Conservation (phyloP, 2,329 filamentous ascomycete genomes). For the Neofusicoccum umdonicola region DNA sequence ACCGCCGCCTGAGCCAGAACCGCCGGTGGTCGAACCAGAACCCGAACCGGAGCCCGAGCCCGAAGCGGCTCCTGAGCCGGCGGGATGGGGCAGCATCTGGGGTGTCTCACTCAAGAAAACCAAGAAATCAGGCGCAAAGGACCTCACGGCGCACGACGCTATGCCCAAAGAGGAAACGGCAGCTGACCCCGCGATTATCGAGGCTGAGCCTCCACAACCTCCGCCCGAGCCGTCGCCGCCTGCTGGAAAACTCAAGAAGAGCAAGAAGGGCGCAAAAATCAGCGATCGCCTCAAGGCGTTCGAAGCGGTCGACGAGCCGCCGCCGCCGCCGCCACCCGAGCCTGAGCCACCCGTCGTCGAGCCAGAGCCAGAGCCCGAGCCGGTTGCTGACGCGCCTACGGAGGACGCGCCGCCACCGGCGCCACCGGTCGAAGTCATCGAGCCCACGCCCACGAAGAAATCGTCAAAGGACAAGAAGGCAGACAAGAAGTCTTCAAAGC, state of each 20-base stretch:
- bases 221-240: conserved; percentile 7
- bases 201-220: conserved; percentile 22
- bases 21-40: background rate
- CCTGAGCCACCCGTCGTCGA: conserved; percentile 25
- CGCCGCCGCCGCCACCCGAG: background rate
- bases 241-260: conserved; percentile 21
- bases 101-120: conserved; percentile 45
- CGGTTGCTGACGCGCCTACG: conserved; percentile 1
- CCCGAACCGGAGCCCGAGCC: conserved; percentile 29
- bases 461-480: conserved; percentile 21
- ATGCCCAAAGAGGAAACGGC: conserved; percentile 7
- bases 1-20: conserved; percentile 26
- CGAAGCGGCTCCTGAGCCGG: conserved; percentile 20
- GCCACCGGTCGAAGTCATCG: conserved; percentile 8
- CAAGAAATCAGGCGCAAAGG: conserved; percentile 33
- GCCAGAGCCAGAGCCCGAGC: conserved; percentile 8
- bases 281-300: conserved; percentile 15
- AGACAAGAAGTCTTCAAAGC: conserved; percentile 19
- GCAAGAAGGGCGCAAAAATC: conserved; percentile 25
- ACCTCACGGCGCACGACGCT: conserved; percentile 17
- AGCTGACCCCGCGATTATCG: conserved; percentile 19
- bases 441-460: background rate
- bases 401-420: conserved; percentile 1
- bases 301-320: conserved; percentile 13
- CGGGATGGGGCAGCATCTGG: conserved; percentile 42